A percentile compares a stretch with the other conserved stretches of the same genome.
phyloP scores from a whole-genome alignment of 176 grass and related monocot genomes.

The Oryza meridionalis region DNA sequence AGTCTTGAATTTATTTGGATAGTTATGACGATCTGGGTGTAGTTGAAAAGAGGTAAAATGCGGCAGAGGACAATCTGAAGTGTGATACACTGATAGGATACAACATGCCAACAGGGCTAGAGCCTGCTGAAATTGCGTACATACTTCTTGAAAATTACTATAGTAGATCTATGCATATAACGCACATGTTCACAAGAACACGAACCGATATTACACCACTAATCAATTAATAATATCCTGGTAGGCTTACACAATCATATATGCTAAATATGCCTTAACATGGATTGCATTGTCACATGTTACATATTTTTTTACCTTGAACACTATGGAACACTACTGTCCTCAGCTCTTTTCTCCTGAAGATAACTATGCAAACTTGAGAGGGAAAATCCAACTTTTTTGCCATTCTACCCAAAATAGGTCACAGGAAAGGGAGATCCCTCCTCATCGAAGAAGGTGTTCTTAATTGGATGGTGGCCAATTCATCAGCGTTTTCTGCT shows the following conservation, averaged over 20 bases:
- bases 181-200: neutral
- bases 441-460: conserved; percentile 85
- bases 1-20: too few species aligned
- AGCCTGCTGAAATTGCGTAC: neutral
- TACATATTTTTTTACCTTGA: neutral
- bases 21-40: too few species aligned
- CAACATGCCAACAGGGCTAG: neutral
- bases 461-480: conserved; percentile 73
- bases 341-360: neutral
- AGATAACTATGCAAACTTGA: neutral
- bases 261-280: neutral
- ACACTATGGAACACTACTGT: neutral
- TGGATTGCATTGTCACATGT: neutral
- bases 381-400: neutral
- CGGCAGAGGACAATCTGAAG: too few species aligned
- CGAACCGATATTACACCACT: neutral
- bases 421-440: conserved; percentile 79
- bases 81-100: too few species aligned
- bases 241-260: neutral
- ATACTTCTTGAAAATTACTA: neutral
- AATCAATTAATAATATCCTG: neutral
- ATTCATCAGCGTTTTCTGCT: conserved; percentile 60
- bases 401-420: conserved; percentile 42
- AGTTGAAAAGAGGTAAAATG: too few species aligned
- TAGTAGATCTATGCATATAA: neutral